Evolutionary conservation across 768 basidiomycete genomes (phyloP), one percentile per base, ranked within the genome.

Genomic region (Coprinellus aureogranulatus): DNA sequence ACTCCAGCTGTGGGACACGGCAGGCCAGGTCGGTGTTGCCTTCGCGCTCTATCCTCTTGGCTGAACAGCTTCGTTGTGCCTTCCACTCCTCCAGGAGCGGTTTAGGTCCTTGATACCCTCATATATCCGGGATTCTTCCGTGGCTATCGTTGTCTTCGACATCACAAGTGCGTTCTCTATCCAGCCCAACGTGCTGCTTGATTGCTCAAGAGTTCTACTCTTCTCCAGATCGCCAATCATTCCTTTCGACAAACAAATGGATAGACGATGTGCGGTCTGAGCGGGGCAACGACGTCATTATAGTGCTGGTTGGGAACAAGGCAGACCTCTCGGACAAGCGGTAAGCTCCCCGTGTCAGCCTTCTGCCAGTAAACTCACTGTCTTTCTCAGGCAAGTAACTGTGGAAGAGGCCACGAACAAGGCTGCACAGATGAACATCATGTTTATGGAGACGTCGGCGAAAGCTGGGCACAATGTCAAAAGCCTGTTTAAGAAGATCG

Each of bases 401-500:
- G 80, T 95, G 3, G 97, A 99, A 70, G 97, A 98, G 69, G 93
- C 96, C 11, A 96, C 95, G 25, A 85, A 87, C 45, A 94, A 94
- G 68, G 83, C 94, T 14, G 88, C 92, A 45, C 88, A 96, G 70
- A 77, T 97, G 61, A 89, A 88, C 66, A 92, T 98, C 63, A 92
- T 98, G 89, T 97, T 96, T 69, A 98, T 98, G 89, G 97, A 99
- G 75, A 98, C 97, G 9, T 97, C 94, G 27, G 97, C 97, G 28
- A 99, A 99, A 72, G 97, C 97, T 6, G 97, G 97, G 2, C 97
- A 98, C 71, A 99, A 99, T 62, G 97, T 99, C 60, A 99, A 99
- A 79, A 92, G 92, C 63, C 73, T 99, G 63, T 99, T 99, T 82
- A 95, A 98, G 79, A 98, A 98, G 81, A 99, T 99, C 63, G 97